These are phyloP conservation scores for Macrophomina phaseolina DNA, from an alignment of 2,329 filamentous ascomycete species.

Conservation along the genomic window DNA sequence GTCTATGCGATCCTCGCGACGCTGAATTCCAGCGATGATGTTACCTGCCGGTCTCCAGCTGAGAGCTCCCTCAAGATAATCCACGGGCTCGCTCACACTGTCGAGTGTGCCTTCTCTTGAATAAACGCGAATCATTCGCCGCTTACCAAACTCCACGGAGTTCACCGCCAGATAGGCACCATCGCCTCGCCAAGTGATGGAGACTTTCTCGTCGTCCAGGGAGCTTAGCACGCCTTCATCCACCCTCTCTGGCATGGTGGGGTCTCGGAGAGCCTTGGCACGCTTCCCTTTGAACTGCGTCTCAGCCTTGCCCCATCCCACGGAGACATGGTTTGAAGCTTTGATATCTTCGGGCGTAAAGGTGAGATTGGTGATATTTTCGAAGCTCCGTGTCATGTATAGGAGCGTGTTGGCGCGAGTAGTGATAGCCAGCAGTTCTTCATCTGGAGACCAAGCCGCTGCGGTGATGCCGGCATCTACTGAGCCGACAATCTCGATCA, in stretches of 20 bases:
- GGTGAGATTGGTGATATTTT: slow-evolving; percentile 76
- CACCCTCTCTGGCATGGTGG: slow-evolving; percentile 90
- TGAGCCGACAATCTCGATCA: slow-evolving; percentile 93
- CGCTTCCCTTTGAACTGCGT: slow-evolving; percentile 96
- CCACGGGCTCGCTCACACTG: slow-evolving; percentile 92
- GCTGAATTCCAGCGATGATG: slow-evolving; percentile 84
- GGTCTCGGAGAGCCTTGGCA: slow-evolving; percentile 84
- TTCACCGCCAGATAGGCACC: slow-evolving; percentile 90
- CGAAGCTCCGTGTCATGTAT: slow-evolving; percentile 92
- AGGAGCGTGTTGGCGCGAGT: slow-evolving; percentile 80
- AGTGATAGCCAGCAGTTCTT: slow-evolving; percentile 83
- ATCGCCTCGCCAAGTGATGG: slow-evolving; percentile 92
- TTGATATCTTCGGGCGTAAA: slow-evolving; percentile 79
- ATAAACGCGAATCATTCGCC: slow-evolving; percentile 87
- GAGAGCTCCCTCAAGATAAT: slow-evolving; percentile 83
- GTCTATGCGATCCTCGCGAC: slow-evolving; percentile 70
- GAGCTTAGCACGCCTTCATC: slow-evolving; percentile 80
- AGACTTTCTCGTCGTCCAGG: slow-evolving; percentile 72
- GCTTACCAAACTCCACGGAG: slow-evolving; percentile 68
- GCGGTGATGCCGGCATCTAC: slow-evolving; percentile 91
- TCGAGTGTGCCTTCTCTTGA: slow-evolving; percentile 89
- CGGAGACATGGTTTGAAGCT: slow-evolving; percentile 90
- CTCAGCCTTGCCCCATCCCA: slow-evolving; percentile 98
- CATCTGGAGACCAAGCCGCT: slow-evolving; percentile 92
- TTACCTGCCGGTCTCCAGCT: slow-evolving; percentile 95